Conservation (phyloP, 306 rosid genomes). For the Quercus gilva region DNA sequence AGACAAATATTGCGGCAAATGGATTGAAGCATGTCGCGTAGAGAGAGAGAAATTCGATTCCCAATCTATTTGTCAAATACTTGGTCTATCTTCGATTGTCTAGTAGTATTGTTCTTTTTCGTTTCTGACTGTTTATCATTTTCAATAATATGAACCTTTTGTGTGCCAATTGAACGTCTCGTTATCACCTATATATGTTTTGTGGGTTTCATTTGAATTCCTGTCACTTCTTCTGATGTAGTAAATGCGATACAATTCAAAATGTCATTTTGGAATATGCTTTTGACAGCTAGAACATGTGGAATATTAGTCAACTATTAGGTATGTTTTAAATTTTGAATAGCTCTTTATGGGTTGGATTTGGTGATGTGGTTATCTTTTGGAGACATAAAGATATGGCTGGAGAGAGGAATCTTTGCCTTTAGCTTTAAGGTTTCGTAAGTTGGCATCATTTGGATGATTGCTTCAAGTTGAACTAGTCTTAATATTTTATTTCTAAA, state of each 20-base stretch:
- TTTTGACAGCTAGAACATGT: not conserved
- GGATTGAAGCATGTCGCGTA: not conserved
- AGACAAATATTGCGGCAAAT: conserved; percentile 14
- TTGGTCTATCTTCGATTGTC: not conserved
- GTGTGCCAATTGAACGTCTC: not conserved
- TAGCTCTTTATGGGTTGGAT: not conserved
- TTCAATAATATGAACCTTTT: not conserved
- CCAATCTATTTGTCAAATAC: not conserved
- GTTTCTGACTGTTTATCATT: not conserved
- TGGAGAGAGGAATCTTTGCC: not conserved
- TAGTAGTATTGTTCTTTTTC: not conserved
- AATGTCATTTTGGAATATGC: not conserved
- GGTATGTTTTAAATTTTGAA: not conserved
- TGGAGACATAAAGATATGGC: not conserved
- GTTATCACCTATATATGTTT: not conserved
- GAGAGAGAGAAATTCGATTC: not conserved
- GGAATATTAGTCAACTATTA: not conserved
- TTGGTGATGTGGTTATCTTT: not conserved
- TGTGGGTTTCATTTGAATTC: not conserved
- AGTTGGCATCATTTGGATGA: not conserved
- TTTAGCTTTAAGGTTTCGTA: not conserved
- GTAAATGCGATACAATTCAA: not conserved
- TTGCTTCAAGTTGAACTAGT: not conserved
- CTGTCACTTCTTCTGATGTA: not conserved
- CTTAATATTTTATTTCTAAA: too few species aligned